Conservation (phyloP, 441 rosid species). For the Theobroma grandiflorum region DNA sequence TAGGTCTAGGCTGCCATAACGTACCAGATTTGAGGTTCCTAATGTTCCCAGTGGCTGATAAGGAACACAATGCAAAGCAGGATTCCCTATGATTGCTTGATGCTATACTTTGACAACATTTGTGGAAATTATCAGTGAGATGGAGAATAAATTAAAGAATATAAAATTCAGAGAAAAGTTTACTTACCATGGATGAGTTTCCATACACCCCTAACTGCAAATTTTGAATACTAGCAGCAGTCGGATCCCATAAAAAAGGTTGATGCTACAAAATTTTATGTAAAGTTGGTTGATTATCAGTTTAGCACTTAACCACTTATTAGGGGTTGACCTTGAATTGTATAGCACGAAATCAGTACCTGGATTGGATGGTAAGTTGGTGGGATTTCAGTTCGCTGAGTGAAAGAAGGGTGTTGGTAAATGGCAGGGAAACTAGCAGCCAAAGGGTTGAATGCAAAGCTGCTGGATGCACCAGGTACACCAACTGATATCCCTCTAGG, state of each 20-base stretch:
- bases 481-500: neutral
- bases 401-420: neutral
- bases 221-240: neutral
- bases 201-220: neutral
- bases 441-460: neutral
- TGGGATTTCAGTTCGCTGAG: neutral
- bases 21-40: neutral
- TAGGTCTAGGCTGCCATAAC: neutral
- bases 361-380: conserved; percentile 1
- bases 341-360: neutral
- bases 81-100: neutral
- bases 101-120: conserved; percentile 9
- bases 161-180: neutral
- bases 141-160: neutral
- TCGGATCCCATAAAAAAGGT: neutral
- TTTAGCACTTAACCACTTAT: neutral
- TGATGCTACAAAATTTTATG: neutral
- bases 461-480: neutral
- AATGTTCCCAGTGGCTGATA: neutral
- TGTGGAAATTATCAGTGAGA: neutral
- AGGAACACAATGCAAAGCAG: neutral
- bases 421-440: neutral
- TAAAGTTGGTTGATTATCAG: neutral
- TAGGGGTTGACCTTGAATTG: neutral
- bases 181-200: conserved; percentile 5